phyloP scores from a whole-genome alignment of 176 grass and related monocot species.

The Rhynchospora breviuscula region DNA sequence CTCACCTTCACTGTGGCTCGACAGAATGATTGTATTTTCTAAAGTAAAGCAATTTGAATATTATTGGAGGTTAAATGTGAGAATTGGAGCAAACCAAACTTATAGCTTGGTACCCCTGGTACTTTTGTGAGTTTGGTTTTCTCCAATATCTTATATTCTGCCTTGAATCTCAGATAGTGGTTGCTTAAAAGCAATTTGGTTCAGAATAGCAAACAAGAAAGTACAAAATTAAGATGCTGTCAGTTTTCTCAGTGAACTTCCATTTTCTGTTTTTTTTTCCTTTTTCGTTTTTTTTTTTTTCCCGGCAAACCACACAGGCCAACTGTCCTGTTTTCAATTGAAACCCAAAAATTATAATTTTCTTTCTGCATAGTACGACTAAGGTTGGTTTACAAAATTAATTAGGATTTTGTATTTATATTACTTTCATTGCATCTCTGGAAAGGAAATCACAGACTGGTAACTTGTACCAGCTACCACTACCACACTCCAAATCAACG shows the following conservation, averaged over 20 bases:
- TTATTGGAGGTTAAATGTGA: constrained; percentile 20
- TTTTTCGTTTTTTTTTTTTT: not conserved
- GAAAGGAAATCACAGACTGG: no score
- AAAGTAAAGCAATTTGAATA: not conserved
- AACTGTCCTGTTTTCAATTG: not conserved
- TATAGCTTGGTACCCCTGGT: not conserved
- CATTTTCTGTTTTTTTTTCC: no score
- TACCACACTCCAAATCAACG: not conserved
- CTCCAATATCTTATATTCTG: constrained; percentile 25
- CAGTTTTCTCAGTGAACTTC: not conserved
- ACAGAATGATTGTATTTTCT: not conserved
- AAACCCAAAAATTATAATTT: not conserved
- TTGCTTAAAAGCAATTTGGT: not conserved
- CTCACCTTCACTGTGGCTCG: not conserved
- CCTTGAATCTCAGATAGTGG: not conserved
- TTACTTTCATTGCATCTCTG: no score
- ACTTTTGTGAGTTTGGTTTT: constrained; percentile 26
- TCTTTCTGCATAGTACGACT: not conserved
- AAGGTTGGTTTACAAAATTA: not conserved
- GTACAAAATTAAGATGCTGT: not conserved
- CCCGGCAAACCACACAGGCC: not conserved
- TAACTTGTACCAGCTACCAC: no score
- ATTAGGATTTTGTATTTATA: not conserved
- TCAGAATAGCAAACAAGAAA: not conserved
- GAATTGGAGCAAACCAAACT: constrained; percentile 35